Evolutionary conservation across 495 filamentous ascomycete species (phyloP).

Genomic region (Penicillium cosmopolitanum): DNA sequence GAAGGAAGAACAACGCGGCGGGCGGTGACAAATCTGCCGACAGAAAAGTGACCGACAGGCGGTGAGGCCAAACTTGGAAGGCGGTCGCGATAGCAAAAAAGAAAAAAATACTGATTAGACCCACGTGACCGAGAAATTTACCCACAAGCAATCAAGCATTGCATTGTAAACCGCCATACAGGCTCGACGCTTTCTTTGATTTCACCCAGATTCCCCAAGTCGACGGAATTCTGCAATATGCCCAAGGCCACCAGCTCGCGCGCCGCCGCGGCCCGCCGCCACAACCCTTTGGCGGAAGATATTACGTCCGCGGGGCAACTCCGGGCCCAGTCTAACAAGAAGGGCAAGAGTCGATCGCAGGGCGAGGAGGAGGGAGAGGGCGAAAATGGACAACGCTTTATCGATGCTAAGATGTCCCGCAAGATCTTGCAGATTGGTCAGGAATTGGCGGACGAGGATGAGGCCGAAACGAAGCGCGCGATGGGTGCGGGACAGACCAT

Average conservation of each 20-base stretch:
- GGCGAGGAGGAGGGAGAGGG: conserved; percentile 56
- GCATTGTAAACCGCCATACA: conserved; percentile 13
- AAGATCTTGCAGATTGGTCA: conserved; percentile 88
- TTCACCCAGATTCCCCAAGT: not conserved
- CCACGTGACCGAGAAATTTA: conserved; percentile 47
- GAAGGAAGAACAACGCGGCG: not conserved
- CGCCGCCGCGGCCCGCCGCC: conserved; percentile 51
- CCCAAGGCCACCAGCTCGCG: conserved; percentile 49
- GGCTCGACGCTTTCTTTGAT: conserved; percentile 7
- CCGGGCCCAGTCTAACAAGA: conserved; percentile 54
- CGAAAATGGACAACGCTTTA: conserved; percentile 66
- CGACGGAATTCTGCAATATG: conserved; percentile 33
- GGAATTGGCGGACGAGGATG: conserved; percentile 78
- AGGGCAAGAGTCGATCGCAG: conserved; percentile 58
- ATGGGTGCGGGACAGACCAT: conserved; percentile 30
- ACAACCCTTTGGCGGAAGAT: conserved; percentile 76
- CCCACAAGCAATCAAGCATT: conserved; percentile 35
- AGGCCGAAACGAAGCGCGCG: conserved; percentile 48
- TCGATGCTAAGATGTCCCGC: conserved; percentile 84
- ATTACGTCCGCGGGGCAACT: conserved; percentile 66
- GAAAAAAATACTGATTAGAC: conserved; percentile 30
- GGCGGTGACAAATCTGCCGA: not conserved
- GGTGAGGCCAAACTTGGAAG: conserved; percentile 20
- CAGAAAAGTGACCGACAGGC: conserved; percentile 28
- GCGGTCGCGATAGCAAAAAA: conserved; percentile 35